Base-by-base conservation (phyloP, 1,284 basidiomycete species). In the Tylopilus orsonianus region DNA sequence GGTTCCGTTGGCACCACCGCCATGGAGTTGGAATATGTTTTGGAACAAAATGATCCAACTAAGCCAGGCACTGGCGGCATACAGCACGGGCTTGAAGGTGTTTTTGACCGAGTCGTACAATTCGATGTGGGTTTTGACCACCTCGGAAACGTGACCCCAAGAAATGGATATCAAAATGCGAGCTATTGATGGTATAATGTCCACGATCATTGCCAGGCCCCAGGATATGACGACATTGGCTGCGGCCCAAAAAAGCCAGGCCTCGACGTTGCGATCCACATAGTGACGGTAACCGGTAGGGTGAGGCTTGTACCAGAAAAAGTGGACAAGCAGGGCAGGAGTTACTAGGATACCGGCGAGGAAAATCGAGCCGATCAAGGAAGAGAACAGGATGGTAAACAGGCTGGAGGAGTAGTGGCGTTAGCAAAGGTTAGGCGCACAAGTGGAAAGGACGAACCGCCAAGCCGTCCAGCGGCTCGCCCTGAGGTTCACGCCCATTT, bases 211-310 rank as follows among this genome's bases (percentile, higher is more conserved):
- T 6, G 82, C 87, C 24, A 90, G 78, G 56, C 75, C 83, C 87
- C 87, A 90, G 3, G 87, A 89, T 43, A 87, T 74, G 48, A 85
- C 67, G 43, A 89, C 68, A 62, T 90, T 89, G 29, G 83, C 77
- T 3, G 86, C 86, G 8, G 79, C 80, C 86, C 87, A 90, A 65
- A 86, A 86, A 6, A 88, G 71, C 87, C 87, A 90, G 9, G 85
- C 83, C 57, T 86, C 75, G 41, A 88, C 66, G 59, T 87, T 90
- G 53, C 83, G 74, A 42, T 76, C 76, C 50, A 87, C 74, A 56
- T 77, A 86, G 30, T 69, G 72, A 13, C 85, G 75, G 54, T 80
- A 69, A 8, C 75, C 71, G 13, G 78, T 79, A 8, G 76, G 78
- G 49, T 82, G 60, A 0, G 75, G 75, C 39, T 79, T 75, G 58